Evolutionary conservation across 1,284 basidiomycete species (phyloP), one percentile per base, ranked within the genome.

Genomic region (Malassezia globosa): DNA sequence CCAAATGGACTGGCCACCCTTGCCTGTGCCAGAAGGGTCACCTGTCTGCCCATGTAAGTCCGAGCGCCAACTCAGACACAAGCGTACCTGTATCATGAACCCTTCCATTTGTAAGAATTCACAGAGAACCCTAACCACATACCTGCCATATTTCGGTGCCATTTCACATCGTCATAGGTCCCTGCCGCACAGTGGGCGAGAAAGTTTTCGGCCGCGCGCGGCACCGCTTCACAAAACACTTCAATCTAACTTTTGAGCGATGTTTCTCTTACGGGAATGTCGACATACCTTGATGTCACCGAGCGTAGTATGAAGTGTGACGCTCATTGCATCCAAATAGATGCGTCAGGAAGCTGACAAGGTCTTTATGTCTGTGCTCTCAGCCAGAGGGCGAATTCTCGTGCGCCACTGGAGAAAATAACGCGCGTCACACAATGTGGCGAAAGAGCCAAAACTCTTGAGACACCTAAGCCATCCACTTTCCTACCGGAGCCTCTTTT

Each of bases 181-280:
- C 83, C 84, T 8, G 87, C 84, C 8, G 89, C 92, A 66, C 85
- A 89, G 14, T 95, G 78, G 0, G 87, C 89, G 21, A 97, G 77
- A 69, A 97, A 97, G 75, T 96, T 97, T 85, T 97, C 90, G 55
- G 90, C 87, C 16, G 89, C 78, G 66, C 87, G 85, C 11, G 92
- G 92, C 14, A 88, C 85, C 7, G 87, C 82, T 73, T 97, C 92
- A 74, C 92, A 96, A 74, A 96, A 97, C 21, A 97, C 73, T 74
- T 97, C 92, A 58, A 96, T 82, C 88, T 95, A 18, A 14, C 4
- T 22, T 22, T n/a, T n/a, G n/a, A n/a, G n/a, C n/a, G n/a, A n/a
- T n/a, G n/a, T n/a, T n/a, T n/a, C n/a, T n/a, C n/a, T n/a, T n/a
- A n/a, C 21, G 35, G 45, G 11, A 16, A 5, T 14, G 13, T 10